Conservation (phyloP, 2,329 filamentous ascomycete genomes). For the Colletotrichum theobromicola region DNA sequence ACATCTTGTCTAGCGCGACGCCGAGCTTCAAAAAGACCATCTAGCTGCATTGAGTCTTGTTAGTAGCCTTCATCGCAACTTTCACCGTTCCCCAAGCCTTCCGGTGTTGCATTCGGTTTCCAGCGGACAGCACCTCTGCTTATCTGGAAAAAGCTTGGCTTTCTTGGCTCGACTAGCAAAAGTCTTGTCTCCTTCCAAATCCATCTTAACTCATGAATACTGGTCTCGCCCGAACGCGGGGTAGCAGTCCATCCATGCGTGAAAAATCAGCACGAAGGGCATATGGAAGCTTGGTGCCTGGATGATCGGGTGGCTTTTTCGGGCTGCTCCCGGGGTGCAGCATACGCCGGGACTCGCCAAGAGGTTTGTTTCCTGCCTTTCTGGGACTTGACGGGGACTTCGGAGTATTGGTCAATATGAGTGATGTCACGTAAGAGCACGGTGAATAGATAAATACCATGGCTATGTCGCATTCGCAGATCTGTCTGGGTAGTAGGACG, state of each 20-base stretch:
- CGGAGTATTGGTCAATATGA: no score
- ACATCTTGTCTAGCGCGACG: not conserved
- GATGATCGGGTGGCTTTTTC: not conserved
- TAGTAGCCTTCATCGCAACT: not conserved
- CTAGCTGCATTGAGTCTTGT: not conserved
- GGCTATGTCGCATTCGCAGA: not conserved
- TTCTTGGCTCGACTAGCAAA: slow-evolving; percentile 15
- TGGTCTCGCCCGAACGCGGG: not conserved
- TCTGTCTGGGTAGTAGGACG: not conserved
- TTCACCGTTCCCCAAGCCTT: not conserved
- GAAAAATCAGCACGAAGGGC: not conserved
- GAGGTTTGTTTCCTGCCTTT: slow-evolving; percentile 15
- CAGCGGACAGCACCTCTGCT: not conserved
- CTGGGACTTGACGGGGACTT: not conserved
- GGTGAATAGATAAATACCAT: not conserved
- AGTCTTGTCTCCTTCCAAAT: slow-evolving; percentile 21
- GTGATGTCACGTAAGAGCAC: not conserved
- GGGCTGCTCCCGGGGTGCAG: not conserved
- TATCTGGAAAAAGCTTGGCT: slow-evolving; percentile 21
- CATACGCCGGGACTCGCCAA: slow-evolving; percentile 1
- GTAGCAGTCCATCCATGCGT: not conserved
- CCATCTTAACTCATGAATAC: not conserved
- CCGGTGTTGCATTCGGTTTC: slow-evolving; percentile 5
- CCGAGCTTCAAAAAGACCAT: not conserved
- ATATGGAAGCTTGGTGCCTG: not conserved